Evolutionary conservation across 2,329 filamentous ascomycete genomes (phyloP), one percentile per base, ranked within the genome.

Genomic region (Sphaerostilbella broomeana): DNA sequence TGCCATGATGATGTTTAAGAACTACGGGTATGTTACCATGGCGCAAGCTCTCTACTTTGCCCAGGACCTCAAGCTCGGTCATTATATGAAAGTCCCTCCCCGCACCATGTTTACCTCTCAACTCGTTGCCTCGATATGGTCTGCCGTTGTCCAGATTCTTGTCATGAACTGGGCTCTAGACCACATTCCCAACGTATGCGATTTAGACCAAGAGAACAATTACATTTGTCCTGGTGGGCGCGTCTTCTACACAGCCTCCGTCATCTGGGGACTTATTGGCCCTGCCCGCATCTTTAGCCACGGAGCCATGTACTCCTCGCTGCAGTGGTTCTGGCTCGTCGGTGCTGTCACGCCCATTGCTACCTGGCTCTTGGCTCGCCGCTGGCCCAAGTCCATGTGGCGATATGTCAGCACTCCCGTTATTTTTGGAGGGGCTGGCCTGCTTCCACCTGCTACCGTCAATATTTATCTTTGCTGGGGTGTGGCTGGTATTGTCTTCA

Each of bases 1-100:
- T 44, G 80, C 80, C 33, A 80, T 85, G 72, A 86, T 86, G 81
- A 72, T 86, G 63, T 86, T 86, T 66, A 85, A 85, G 61, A 83
- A 79, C 45, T 86, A 81, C 51, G 78, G 79, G 35, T 84, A 82
- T 55, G 74, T 84, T 40, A 77, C 70, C 60, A 81, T 83, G 76
- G 68, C 68, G 12, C 77, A 83, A 56, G 79, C 75, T 0, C 64
- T 82, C 35, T 78, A 74, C 56, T 83, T 83, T 56, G 66, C 70
- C 5, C 75, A 79, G 55, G 79, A 83, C 49, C 67, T 83, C 50
- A 83, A 82, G 56, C 68, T 81, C 2, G 79, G 75, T 15, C 79
- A 84, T 55, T 84, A 84, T 62, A 82, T 82, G 75, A 74, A 73
- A 58, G 69, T 73, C 2, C 76, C 77, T 2, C 77, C 76, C 6